Evolutionary conservation across 179 eudicot species (phyloP).

Genomic region (Corrigiola litoralis): DNA sequence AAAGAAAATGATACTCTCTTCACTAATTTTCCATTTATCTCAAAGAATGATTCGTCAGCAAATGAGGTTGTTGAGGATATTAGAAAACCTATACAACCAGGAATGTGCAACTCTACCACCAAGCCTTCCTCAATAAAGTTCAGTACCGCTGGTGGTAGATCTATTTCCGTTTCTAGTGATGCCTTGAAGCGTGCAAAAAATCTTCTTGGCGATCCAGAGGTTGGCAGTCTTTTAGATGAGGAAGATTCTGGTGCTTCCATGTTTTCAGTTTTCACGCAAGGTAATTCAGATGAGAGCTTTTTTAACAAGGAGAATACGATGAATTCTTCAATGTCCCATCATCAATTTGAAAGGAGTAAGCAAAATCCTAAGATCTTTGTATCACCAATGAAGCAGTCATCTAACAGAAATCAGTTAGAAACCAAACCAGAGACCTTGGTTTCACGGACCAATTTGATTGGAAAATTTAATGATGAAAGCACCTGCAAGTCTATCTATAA

Average conservation of each 20-base stretch:
- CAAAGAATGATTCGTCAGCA: conserved; percentile 21
- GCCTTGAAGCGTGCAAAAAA: conserved; percentile 84
- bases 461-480: conserved; percentile 52
- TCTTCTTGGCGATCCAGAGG: conserved; percentile 76
- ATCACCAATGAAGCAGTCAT: conserved; percentile 51
- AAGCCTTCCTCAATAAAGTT: conserved; percentile 66
- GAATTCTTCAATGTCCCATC: conserved; percentile 20
- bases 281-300: conserved; percentile 20
- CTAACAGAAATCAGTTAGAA: conserved; percentile 27
- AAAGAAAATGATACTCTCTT: conserved; percentile 25
- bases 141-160: conserved; percentile 85
- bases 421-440: conserved; percentile 27
- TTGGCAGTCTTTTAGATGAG: conserved; percentile 39
- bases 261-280: conserved; percentile 30
- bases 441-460: conserved; percentile 54
- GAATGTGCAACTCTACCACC: conserved; percentile 13
- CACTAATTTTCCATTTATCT: conserved; percentile 22
- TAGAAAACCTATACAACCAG: conserved; percentile 31
- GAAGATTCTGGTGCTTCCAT: conserved; percentile 36
- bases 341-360: conserved; percentile 28
- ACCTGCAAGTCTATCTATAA: conserved; percentile 22
- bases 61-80: conserved; percentile 20
- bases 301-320: conserved; percentile 22
- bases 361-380: conserved; percentile 42
- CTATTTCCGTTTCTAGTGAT: conserved; percentile 75